Evolutionary conservation across 768 basidiomycete genomes (phyloP).

Genomic region (Coprinellus micaceus): DNA sequence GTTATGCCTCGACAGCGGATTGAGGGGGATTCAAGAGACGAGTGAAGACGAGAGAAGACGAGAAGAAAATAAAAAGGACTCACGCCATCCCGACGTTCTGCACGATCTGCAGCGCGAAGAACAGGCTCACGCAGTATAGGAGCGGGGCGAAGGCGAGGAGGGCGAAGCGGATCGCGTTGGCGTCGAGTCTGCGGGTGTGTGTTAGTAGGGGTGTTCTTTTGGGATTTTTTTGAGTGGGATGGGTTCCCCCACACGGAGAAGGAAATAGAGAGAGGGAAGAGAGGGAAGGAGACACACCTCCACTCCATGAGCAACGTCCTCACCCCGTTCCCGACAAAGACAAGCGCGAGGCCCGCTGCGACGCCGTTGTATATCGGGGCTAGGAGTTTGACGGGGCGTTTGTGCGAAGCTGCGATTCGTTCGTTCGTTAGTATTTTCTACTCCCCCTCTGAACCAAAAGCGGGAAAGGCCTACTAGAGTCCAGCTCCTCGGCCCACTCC

Average conservation of each 20-base stretch:
- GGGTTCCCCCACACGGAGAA: too few species aligned
- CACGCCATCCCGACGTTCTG: slow-evolving; percentile 60
- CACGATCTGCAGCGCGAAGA: slow-evolving; percentile 72
- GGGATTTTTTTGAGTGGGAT: too few species aligned
- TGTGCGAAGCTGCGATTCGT: not conserved
- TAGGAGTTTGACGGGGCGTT: slow-evolving; percentile 38
- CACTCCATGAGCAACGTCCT: slow-evolving; percentile 65
- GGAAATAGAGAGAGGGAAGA: too few species aligned
- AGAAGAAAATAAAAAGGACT: too few species aligned
- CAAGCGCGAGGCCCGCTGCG: slow-evolving; percentile 54
- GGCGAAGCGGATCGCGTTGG: slow-evolving; percentile 54
- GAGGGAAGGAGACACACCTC: slow-evolving; percentile 18
- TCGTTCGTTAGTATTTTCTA: too few species aligned
- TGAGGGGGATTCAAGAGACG: slow-evolving; percentile 28
- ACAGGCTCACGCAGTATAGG: slow-evolving; percentile 74
- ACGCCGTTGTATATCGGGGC: slow-evolving; percentile 69
- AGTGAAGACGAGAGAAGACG: slow-evolving; percentile 31
- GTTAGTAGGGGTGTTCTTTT: too few species aligned
- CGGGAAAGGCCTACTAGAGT: too few species aligned
- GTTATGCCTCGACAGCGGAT: too few species aligned
- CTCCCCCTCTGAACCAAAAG: too few species aligned
- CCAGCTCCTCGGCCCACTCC: slow-evolving; percentile 12
- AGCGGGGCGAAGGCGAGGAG: slow-evolving; percentile 59
- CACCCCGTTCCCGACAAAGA: slow-evolving; percentile 64
- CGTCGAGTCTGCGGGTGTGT: slow-evolving; percentile 48